Base-by-base conservation (phyloP, 2,329 filamentous ascomycete species). In the Ophiostoma montium region DNA sequence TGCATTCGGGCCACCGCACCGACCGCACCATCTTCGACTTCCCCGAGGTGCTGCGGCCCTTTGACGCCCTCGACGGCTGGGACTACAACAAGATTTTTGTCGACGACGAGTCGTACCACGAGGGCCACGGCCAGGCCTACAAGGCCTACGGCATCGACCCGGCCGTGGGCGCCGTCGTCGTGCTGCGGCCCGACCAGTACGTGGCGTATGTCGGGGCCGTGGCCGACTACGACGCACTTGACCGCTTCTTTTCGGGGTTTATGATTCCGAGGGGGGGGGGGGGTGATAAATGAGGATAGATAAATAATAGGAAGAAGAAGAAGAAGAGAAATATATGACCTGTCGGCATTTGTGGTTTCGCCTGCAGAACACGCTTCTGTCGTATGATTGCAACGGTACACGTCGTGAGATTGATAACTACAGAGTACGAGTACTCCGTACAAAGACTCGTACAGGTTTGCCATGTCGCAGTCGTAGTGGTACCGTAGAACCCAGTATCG, bases 71-170 rank as follows among this genome's bases (percentile, higher is more conserved):
- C 3, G 57, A 66, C 1, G 75, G 75, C 0, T 76, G 70, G 67
- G 69, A 73, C 53, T 78, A 78, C 56, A 64, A 67, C 48, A 73
- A 71, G 55, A 64, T 78, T 2, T 75, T 69, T 57, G 65, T 71
- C 31, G 75, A 78, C 42, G 74, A 77, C 36, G 67, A 71, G 48
- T 71, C 68, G 55, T 74, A 76, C 56, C 71, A 74, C 50, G 65
- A 67, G 2, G 73, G 72, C 1, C 72, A 78, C 50, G 76, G 76
- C 0, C 67, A 75, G 41, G 73, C 72, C 1, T 82, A 81, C 54
- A 65, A 75, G 45, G 63, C 63, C 9, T 76, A 78, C 38, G 75
- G 75, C 0, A 63, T 82, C 12, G 65, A 72, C 49, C 59, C 66
- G 0, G 54, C 60, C 5, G 50, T 59, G 31, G 72, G 74, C 0